Percentiles rank a stretch among this genome's conserved stretches.
Evolutionary conservation across 352 stramenopile species (phyloP).

Genomic region (Phytophthora tubulina): DNA sequence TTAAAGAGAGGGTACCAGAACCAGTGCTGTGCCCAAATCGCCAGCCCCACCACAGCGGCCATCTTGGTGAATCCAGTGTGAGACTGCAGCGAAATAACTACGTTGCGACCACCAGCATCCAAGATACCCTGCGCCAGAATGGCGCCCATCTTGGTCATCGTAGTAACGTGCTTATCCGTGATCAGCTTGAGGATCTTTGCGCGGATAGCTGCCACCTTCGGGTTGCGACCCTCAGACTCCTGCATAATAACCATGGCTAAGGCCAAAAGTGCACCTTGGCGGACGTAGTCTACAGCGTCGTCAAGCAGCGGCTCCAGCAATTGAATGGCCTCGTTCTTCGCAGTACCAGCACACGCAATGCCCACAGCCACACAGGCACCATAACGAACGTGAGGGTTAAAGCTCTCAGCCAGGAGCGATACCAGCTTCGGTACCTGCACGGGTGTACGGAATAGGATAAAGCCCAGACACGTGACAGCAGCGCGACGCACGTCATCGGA

Average conservation of each 20-base stretch:
- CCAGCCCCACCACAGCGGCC: slow-evolving; percentile 95
- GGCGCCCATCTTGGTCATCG: slow-evolving; percentile 99
- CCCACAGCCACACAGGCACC: slow-evolving; percentile 98
- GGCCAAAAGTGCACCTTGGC: slow-evolving; percentile 97
- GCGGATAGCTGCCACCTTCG: slow-evolving; percentile 88
- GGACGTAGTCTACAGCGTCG: slow-evolving; percentile 98
- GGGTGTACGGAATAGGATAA: slow-evolving; percentile 98
- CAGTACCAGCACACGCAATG: slow-evolving; percentile 97
- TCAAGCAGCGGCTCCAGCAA: slow-evolving; percentile 98
- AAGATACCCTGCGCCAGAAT: slow-evolving; percentile 98
- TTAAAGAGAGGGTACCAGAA: slow-evolving; percentile 99
- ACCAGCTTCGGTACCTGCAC: slow-evolving; percentile 94
- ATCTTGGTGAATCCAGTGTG: slow-evolving; percentile 98
- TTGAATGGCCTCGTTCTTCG: slow-evolving; percentile 97
- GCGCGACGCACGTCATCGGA: slow-evolving; percentile 98
- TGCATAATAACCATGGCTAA: slow-evolving; percentile 99
- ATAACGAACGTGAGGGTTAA: slow-evolving; percentile 99
- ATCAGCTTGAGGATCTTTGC: slow-evolving; percentile 92
- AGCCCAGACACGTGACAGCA: slow-evolving; percentile 97
- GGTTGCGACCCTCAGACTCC: slow-evolving; percentile 91
- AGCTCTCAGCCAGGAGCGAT: slow-evolving; percentile 97
- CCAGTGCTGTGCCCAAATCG: slow-evolving; percentile 99
- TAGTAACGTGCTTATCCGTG: slow-evolving; percentile 98
- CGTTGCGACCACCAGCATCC: slow-evolving; percentile 98
- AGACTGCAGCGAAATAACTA: slow-evolving; percentile 96